These are phyloP conservation scores for Botryotinia convoluta DNA, from an alignment of 2,329 filamentous ascomycete species.

Conservation along the genomic window DNA sequence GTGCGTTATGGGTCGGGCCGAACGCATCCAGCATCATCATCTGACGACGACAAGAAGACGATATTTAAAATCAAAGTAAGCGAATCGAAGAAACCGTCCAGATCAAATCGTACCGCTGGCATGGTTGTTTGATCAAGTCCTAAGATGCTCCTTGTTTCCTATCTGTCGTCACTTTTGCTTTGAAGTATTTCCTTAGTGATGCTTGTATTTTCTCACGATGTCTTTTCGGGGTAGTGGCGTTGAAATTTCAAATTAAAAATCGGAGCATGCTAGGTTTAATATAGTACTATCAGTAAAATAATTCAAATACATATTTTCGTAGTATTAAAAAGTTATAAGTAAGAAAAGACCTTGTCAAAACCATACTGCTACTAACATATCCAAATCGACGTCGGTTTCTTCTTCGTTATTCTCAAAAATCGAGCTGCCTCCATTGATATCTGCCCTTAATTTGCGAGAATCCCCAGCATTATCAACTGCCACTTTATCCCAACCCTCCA, in stretches of 20 bases:
- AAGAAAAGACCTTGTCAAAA: slow-evolving; percentile 3
- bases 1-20: not conserved
- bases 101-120: no score
- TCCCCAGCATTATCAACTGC: not conserved
- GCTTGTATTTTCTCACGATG: not conserved
- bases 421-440: not conserved
- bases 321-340: slow-evolving; percentile 6
- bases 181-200: not conserved
- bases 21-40: not conserved
- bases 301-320: not conserved
- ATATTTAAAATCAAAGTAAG: not conserved
- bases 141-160: not conserved
- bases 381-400: slow-evolving; percentile 8
- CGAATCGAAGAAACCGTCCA: not conserved
- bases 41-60: not conserved
- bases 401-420: not conserved
- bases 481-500: slow-evolving; percentile 6
- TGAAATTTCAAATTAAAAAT: not conserved
- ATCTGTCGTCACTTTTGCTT: not conserved
- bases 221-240: not conserved
- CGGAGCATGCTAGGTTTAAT: not conserved
- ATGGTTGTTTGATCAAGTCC: not conserved
- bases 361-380: slow-evolving; percentile 20
- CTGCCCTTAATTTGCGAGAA: no score
- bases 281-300: not conserved